phyloP scores from a whole-genome alignment of 2,329 filamentous ascomycete genomes.

The Penicillium sp. region DNA sequence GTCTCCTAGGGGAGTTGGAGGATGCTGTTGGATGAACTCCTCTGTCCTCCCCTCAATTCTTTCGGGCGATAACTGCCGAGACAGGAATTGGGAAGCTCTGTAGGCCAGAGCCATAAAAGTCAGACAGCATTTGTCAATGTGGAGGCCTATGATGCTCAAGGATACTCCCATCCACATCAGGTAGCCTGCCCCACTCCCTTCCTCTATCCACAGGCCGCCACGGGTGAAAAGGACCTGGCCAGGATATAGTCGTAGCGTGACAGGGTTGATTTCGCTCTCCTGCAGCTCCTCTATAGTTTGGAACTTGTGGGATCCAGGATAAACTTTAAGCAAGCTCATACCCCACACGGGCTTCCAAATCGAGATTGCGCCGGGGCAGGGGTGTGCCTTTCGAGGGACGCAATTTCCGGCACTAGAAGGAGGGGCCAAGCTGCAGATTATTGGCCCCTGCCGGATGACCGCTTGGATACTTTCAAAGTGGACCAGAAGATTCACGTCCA shows the following conservation, averaged over 20 bases:
- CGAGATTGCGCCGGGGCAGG: constrained; percentile 6
- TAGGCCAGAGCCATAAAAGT: constrained; percentile 1
- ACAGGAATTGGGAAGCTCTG: not conserved
- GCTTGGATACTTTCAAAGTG: not conserved
- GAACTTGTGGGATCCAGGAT: constrained; percentile 10
- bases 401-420: not conserved
- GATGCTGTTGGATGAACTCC: no score
- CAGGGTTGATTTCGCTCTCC: constrained; percentile 2
- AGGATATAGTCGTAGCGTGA: not conserved
- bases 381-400: not conserved
- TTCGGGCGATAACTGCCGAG: not conserved
- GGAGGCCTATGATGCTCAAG: not conserved
- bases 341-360: constrained; percentile 3
- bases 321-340: constrained; percentile 3
- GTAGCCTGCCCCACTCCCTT: not conserved
- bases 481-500: not conserved
- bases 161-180: constrained; percentile 12
- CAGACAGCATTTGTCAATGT: constrained; percentile 1
- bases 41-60: no score
- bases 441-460: constrained; percentile 3
- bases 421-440: not conserved
- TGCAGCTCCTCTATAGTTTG: constrained; percentile 1
- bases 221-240: constrained; percentile 5
- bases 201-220: constrained; percentile 11
- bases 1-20: no score